Conservation (phyloP, 78 protist genomes). For the Dictyostelium brefeldianum region DNA sequence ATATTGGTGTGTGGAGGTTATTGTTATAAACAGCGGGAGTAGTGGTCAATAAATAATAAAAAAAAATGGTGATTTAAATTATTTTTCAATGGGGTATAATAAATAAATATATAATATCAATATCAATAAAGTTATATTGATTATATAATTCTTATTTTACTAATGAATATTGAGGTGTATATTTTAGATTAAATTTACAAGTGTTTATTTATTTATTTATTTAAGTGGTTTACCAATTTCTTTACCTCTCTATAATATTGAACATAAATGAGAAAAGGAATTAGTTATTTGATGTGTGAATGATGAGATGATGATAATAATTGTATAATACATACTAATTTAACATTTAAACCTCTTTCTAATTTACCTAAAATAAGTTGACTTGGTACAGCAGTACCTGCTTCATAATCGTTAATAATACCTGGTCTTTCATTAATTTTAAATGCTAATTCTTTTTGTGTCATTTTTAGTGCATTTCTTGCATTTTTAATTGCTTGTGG, state of each 20-base stretch:
- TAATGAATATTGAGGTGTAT: too few relatives aligned
- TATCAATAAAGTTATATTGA: too few relatives aligned
- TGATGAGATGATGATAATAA: not conserved
- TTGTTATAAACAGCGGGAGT: too few relatives aligned
- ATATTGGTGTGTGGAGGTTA: too few relatives aligned
- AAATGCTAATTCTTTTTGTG: conserved; percentile 89
- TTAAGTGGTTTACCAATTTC: conserved; percentile 63
- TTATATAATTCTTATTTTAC: too few relatives aligned
- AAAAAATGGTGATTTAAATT: too few relatives aligned
- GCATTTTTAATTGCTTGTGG: conserved; percentile 81
- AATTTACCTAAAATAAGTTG: conserved; percentile 85
- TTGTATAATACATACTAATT: conserved; percentile 36
- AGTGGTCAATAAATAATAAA: too few relatives aligned
- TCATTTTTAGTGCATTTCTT: conserved; percentile 56
- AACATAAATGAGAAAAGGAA: not conserved
- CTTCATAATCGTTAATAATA: conserved; percentile 88
- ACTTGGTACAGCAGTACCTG: conserved; percentile 89
- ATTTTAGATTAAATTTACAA: not conserved
- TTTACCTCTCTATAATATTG: conserved; percentile 27
- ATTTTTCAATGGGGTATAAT: too few relatives aligned
- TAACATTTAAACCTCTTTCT: conserved; percentile 88
- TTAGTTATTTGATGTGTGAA: not conserved
- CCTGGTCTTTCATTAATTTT: conserved; percentile 77
- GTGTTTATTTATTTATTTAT: not conserved
- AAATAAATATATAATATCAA: too few relatives aligned